phyloP scores from a whole-genome alignment of 306 rosid genomes.

The Prunus mume region DNA sequence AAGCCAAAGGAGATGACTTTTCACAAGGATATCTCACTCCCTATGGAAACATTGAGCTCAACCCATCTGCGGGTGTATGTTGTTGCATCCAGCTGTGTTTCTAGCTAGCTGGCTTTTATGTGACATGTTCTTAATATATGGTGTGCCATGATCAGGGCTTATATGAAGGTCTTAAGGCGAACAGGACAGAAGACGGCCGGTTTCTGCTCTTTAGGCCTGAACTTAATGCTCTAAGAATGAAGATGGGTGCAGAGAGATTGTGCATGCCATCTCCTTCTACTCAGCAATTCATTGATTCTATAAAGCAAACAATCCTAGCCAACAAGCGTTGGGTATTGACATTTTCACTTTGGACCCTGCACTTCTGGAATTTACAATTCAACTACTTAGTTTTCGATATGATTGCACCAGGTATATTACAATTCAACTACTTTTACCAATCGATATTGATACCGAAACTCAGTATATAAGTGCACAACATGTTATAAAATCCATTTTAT shows the following conservation, averaged over 20 bases:
- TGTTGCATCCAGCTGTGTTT: no score
- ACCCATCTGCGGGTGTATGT: slow-evolving; percentile 31
- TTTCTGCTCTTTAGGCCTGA: slow-evolving; percentile 50
- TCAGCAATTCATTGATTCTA: slow-evolving; percentile 56
- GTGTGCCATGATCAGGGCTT: slow-evolving; percentile 39
- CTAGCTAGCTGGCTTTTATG: not conserved
- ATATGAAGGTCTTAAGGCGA: slow-evolving; percentile 65
- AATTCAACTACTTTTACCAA: no score
- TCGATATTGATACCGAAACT: no score
- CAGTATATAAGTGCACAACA: not conserved
- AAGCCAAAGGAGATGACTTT: not conserved
- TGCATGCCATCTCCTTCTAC: slow-evolving; percentile 59
- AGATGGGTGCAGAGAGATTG: slow-evolving; percentile 59
- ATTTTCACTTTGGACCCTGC: not conserved
- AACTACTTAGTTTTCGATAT: not conserved
- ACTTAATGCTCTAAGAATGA: slow-evolving; percentile 59
- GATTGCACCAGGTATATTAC: not conserved
- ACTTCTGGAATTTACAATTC: not conserved
- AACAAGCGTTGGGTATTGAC: slow-evolving; percentile 29
- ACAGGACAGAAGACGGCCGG: slow-evolving; percentile 46
- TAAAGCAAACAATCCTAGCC: slow-evolving; percentile 49
- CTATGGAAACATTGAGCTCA: slow-evolving; percentile 46
- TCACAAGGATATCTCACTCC: slow-evolving; percentile 31
- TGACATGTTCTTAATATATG: not conserved
- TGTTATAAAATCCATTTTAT: not conserved